Percentiles rank a stretch among this genome's conserved stretches.
These are phyloP conservation scores for Abrus precatorius DNA, from an alignment of 306 rosid genomes.

Conservation along the genomic window DNA sequence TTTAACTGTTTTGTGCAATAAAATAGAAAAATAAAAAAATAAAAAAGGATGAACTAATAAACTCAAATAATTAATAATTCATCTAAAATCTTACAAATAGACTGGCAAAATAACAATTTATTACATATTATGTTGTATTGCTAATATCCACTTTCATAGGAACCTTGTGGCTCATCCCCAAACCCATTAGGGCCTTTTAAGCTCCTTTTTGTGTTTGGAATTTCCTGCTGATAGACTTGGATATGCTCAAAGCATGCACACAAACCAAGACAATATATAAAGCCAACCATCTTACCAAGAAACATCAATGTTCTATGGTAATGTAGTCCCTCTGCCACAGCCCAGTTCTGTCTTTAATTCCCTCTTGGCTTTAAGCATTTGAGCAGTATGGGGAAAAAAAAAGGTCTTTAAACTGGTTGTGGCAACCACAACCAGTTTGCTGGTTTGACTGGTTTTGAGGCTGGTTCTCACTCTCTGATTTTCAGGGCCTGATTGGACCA, in stretches of 20 bases:
- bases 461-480: neutral
- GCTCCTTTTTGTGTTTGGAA: neutral
- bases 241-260: slow-evolving; percentile 17
- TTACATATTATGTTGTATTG: neutral
- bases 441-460: neutral
- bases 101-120: no score
- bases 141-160: neutral
- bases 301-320: slow-evolving; percentile 29
- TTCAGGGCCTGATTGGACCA: no score
- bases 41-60: no score
- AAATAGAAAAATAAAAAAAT: no score
- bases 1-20: no score
- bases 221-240: slow-evolving; percentile 4
- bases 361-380: neutral
- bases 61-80: no score
- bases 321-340: neutral
- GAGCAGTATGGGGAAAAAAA: neutral
- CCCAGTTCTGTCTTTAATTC: neutral
- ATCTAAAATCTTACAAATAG: no score
- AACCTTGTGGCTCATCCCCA: neutral
- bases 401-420: slow-evolving; percentile 15
- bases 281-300: neutral
- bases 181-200: slow-evolving; percentile 12
- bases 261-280: slow-evolving; percentile 20
- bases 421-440: neutral